These are phyloP conservation scores for Epichloe glyceriae DNA, from an alignment of 2,329 filamentous ascomycete genomes.

Conservation along the genomic window DNA sequence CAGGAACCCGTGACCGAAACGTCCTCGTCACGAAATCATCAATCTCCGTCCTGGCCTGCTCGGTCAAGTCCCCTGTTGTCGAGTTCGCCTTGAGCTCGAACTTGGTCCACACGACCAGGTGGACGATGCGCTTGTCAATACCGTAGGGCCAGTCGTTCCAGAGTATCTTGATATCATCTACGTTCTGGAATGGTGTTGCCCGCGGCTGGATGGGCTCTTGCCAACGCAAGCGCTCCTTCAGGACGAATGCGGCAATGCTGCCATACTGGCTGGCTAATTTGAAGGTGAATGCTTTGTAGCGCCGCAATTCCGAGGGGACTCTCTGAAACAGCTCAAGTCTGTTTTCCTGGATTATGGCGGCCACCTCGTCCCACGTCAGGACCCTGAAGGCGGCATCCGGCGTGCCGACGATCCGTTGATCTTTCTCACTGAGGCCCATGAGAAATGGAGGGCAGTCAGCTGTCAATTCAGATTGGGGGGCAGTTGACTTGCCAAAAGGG, in stretches of 20 bases:
- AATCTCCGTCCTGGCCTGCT: slow-evolving; percentile 48
- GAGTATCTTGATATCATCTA: slow-evolving; percentile 57
- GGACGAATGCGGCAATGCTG: slow-evolving; percentile 64
- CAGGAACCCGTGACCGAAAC: slow-evolving; percentile 44
- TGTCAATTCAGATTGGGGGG: slow-evolving; percentile 45
- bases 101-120: slow-evolving; percentile 89
- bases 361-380: slow-evolving; percentile 58
- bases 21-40: slow-evolving; percentile 54
- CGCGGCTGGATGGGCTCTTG: slow-evolving; percentile 23
- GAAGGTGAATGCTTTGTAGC: slow-evolving; percentile 60
- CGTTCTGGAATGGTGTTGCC: slow-evolving; percentile 28
- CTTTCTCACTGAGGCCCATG: slow-evolving; percentile 48
- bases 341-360: slow-evolving; percentile 48
- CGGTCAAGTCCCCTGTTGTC: slow-evolving; percentile 52
- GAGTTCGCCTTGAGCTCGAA: slow-evolving; percentile 62
- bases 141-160: slow-evolving; percentile 95
- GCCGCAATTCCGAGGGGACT: slow-evolving; percentile 61
- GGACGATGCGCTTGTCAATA: slow-evolving; percentile 62
- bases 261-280: slow-evolving; percentile 54
- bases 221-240: slow-evolving; percentile 62
- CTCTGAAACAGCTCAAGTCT: slow-evolving; percentile 66
- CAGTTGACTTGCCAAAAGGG: slow-evolving; percentile 83
- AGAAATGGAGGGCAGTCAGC: slow-evolving; percentile 61
- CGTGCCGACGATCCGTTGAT: slow-evolving; percentile 55
- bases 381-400: slow-evolving; percentile 52